Evolutionary conservation across 2,329 filamentous ascomycete genomes (phyloP).

Genomic region (Sphaerostilbella broomeana): DNA sequence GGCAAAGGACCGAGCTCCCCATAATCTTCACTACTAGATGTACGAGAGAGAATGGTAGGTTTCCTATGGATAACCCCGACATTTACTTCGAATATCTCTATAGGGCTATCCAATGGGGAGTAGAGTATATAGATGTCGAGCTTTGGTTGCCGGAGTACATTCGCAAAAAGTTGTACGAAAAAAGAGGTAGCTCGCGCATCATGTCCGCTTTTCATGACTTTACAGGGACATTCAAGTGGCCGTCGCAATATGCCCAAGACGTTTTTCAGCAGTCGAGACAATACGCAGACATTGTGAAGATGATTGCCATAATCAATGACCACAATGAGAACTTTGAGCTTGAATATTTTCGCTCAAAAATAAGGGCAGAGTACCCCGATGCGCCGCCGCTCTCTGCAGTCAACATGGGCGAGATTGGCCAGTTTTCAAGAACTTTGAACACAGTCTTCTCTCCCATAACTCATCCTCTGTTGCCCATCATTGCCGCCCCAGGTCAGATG

Average conservation of each 20-base stretch:
- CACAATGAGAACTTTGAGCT: constrained; percentile 85
- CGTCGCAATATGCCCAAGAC: constrained; percentile 61
- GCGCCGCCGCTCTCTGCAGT: constrained; percentile 72
- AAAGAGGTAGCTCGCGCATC: constrained; percentile 72
- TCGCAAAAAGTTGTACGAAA: constrained; percentile 57
- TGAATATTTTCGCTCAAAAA: constrained; percentile 77
- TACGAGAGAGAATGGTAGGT: constrained; percentile 73
- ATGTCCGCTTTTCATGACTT: constrained; percentile 93
- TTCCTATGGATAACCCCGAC: constrained; percentile 72
- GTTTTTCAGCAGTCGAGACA: constrained; percentile 66
- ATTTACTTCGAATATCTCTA: constrained; percentile 76
- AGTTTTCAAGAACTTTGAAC: constrained; percentile 77
- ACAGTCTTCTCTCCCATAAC: constrained; percentile 85
- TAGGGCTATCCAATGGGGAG: constrained; percentile 79
- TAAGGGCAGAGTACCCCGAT: constrained; percentile 61
- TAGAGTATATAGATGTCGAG: constrained; percentile 86
- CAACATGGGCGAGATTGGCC: constrained; percentile 82
- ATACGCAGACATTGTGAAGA: constrained; percentile 82
- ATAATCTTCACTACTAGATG: constrained; percentile 85
- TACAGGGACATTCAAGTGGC: constrained; percentile 78
- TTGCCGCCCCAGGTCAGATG: constrained; percentile 79
- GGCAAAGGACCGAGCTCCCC: constrained; percentile 79
- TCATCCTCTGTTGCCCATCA: constrained; percentile 74
- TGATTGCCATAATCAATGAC: constrained; percentile 77
- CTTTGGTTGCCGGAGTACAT: constrained; percentile 78